Conservation (phyloP, 441 rosid species). For the Euphorbia schlechtendalii region DNA sequence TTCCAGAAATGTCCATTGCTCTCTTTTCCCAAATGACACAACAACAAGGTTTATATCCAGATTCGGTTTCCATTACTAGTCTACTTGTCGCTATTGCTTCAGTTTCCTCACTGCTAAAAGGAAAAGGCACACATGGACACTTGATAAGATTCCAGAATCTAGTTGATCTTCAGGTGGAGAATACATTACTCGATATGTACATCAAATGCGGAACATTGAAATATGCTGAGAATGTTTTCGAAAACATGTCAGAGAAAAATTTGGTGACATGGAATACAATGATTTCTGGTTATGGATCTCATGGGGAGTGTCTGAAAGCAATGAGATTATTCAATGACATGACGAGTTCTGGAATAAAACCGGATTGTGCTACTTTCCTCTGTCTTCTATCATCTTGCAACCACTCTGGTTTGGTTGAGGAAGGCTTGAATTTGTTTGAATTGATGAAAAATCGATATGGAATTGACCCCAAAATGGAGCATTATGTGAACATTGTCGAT, state of each 20-base stretch:
- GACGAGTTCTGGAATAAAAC: constrained; percentile 40
- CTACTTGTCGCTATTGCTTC: constrained; percentile 64
- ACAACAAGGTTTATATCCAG: constrained; percentile 41
- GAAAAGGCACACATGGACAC: constrained; percentile 60
- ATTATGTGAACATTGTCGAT: constrained; percentile 64
- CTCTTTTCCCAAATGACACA: constrained; percentile 37
- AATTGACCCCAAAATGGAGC: constrained; percentile 55
- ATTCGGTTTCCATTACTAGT: constrained; percentile 55
- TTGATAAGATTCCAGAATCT: constrained; percentile 36
- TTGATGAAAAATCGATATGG: constrained; percentile 44
- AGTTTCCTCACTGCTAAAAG: constrained; percentile 48
- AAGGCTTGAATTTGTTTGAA: constrained; percentile 47
- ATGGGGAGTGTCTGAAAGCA: constrained; percentile 50
- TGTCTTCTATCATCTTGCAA: constrained; percentile 69
- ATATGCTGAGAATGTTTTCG: constrained; percentile 47
- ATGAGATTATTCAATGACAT: constrained; percentile 45
- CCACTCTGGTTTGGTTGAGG: constrained; percentile 63
- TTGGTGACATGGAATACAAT: constrained; percentile 67
- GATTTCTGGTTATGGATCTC: constrained; percentile 72
- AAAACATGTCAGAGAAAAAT: constrained; percentile 38
- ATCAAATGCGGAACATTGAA: constrained; percentile 54
- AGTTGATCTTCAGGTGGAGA: constrained; percentile 50
- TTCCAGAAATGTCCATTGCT: constrained; percentile 56
- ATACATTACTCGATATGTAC: constrained; percentile 76
- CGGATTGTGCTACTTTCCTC: constrained; percentile 65